Base-by-base conservation (phyloP, 345 rosid species). In the Ceriops zippeliana region DNA sequence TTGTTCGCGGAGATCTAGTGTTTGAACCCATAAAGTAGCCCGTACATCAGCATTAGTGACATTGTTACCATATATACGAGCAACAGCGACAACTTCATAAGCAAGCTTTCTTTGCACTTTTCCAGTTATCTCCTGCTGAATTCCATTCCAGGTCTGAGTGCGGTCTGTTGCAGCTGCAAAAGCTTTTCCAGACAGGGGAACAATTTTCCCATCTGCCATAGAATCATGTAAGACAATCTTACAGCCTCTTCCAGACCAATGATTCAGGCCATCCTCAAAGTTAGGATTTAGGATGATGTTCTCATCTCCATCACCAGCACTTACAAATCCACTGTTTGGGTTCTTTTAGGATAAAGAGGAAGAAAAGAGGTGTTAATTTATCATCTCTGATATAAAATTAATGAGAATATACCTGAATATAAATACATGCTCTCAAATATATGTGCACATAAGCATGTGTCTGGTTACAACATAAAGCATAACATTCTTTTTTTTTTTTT, bases 221-320 rank as follows among this genome's bases (percentile, higher is more conserved):
- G 97, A 88, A 54, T 91, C 96, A 73, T 87, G 96, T 60, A 89
- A 76, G 67, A 64, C 81, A 73, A 91, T 78, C 80, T 79, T 88
- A 82, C 97, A 91, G 70, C 97, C 96, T 84, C 96, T 88, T 79
- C 90, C 97, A 11, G 99, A 84, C 98, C 97, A 91, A 74, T 90
- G 87, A 72, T 80, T 85, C 32, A 85, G 84, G 49, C 97, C 97
- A 61, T 89, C 90, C 20, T 85, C 88, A 71, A 95, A 95, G 61
- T 77, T 79, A 46, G 99, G 91, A 73, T 95, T 95, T 38, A 86
- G 60, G 67, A 91, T 76, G 76, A 95, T 79, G 71, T 80, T 77
- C 72, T 81, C 90, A 65, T 81, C 84, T 78, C 77, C 86, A 74
- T 53, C 70, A 53, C 63, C 75, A 71, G 37, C 63, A 13, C 34